Evolutionary conservation across 2,329 filamentous ascomycete genomes (phyloP).

Genomic region (Ceratocystis ficicola): DNA sequence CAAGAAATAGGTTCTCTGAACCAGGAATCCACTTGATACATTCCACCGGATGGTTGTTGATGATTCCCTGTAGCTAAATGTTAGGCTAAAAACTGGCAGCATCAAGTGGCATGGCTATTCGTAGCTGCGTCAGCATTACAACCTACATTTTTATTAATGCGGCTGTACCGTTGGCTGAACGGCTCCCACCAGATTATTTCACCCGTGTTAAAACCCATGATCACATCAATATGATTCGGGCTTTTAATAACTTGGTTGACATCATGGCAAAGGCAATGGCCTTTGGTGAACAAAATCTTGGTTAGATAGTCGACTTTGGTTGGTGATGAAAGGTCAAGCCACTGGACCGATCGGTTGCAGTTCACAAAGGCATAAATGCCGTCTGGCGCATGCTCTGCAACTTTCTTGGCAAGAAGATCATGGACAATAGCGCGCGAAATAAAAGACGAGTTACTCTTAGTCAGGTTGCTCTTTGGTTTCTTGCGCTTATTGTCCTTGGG

Average conservation of each 20-base stretch:
- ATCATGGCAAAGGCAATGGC: slow-evolving; percentile 89
- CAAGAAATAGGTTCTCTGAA: slow-evolving; percentile 85
- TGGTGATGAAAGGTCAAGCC: slow-evolving; percentile 75
- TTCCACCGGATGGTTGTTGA: slow-evolving; percentile 74
- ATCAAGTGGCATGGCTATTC: neutral
- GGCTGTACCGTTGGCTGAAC: slow-evolving; percentile 86
- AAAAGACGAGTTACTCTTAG: slow-evolving; percentile 97
- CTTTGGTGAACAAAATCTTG: slow-evolving; percentile 94
- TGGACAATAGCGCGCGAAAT: slow-evolving; percentile 93
- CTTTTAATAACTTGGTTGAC: slow-evolving; percentile 75
- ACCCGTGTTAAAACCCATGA: slow-evolving; percentile 91
- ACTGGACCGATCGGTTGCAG: slow-evolving; percentile 89
- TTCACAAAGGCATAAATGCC: slow-evolving; percentile 89
- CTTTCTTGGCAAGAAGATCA: slow-evolving; percentile 63
- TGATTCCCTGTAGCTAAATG: slow-evolving; percentile 51
- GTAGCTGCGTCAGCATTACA: neutral
- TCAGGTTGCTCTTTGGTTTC: slow-evolving; percentile 96
- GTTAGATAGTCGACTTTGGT: slow-evolving; percentile 79
- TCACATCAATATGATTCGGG: slow-evolving; percentile 68
- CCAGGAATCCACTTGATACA: slow-evolving; percentile 89
- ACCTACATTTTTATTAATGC: slow-evolving; percentile 82
- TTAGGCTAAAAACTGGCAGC: neutral
- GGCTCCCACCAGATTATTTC: slow-evolving; percentile 99
- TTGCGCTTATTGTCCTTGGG: slow-evolving; percentile 67
- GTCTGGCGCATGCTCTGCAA: slow-evolving; percentile 65